Evolutionary conservation across 108 stramenopile genomes (phyloP), one percentile per base, ranked within the genome.

Genomic region (Nitzschia sp.): DNA sequence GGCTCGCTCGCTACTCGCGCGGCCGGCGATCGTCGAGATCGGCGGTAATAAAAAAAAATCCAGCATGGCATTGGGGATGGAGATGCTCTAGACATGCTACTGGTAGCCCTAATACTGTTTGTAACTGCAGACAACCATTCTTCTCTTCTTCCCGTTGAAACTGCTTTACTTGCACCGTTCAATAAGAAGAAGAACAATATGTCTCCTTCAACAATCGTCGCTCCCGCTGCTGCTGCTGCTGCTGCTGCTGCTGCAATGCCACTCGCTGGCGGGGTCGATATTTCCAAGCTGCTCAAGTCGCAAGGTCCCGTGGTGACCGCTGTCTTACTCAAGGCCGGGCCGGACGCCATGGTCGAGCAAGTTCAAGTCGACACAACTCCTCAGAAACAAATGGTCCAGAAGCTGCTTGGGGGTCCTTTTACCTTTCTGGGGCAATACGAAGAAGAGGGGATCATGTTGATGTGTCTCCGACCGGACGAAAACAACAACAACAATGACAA

Each of bases 361-460:
- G 56, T 85, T 32, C 56, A 84, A 68, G 47, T 94, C 0, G 93
- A 94, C 59, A 94, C 90, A 17, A 91, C 93, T 2, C 93, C 93
- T 17, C 66, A 72, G 23, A 94, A 91, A 61, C 70, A 75, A 21
- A 72, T 77, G 61, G 88, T 88, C 22, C 45, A 62, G 3, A 45
- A 83, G 50, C 53, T 94, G 52, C 85, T 87, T 1, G 48, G 48
- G 8, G 90, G 90, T 3, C 80, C 86, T 28, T 82, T 91, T 47
- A 94, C 93, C 11, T 94, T 94, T 68, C 41, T 94, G 48, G 93
- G 93, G 23, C 93, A 94, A 71, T 94, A 86, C 58, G 88, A 89
- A 55, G 85, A 86, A 0, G 93, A 94, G 72, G 90, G 93, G 21
- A 83, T 86, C 52, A 71, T 94, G 55, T 46, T 91, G 35, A 90